Conservation (phyloP, 2,329 filamentous ascomycete genomes). For the Dothiorella sarmentorum region DNA sequence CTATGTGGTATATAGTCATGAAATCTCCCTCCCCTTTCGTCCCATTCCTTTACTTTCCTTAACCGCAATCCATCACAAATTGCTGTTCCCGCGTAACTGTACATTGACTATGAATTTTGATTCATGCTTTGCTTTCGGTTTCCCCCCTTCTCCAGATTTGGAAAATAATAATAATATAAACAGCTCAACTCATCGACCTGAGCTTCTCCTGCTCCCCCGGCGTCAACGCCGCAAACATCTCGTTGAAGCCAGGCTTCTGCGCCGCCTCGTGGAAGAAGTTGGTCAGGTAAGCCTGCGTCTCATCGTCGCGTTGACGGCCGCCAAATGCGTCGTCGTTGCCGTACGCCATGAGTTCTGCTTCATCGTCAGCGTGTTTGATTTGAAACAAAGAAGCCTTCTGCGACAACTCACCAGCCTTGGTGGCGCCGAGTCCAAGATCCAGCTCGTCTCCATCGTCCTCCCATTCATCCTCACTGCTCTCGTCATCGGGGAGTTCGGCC, state of each 20-base stretch:
- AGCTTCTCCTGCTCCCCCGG: conserved; percentile 54
- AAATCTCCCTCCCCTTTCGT: neutral
- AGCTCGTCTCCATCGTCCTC: conserved; percentile 74
- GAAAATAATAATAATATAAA: neutral
- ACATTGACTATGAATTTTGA: neutral
- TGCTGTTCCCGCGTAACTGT: neutral
- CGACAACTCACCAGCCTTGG: conserved; percentile 37
- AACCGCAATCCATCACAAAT: neutral
- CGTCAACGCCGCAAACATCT: conserved; percentile 53
- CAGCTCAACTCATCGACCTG: conserved; percentile 29
- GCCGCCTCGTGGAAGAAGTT: conserved; percentile 70
- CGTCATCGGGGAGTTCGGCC: conserved; percentile 61
- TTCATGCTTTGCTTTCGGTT: neutral
- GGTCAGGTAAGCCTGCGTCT: conserved; percentile 79
- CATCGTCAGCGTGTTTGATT: too few relatives aligned
- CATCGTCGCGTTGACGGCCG: conserved; percentile 72
- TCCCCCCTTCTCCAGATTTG: too few relatives aligned
- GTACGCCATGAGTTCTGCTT: conserved; percentile 73
- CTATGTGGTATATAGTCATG: conserved; percentile 16
- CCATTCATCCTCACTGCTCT: conserved; percentile 75
- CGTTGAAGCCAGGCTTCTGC: conserved; percentile 52
- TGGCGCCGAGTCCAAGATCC: conserved; percentile 62
- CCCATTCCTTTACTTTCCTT: neutral
- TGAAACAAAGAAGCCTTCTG: too few relatives aligned
- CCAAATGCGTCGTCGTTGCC: conserved; percentile 50